Evolutionary conservation across 1,284 basidiomycete species (phyloP).

Genomic region (Stygiomarasmius scandens): DNA sequence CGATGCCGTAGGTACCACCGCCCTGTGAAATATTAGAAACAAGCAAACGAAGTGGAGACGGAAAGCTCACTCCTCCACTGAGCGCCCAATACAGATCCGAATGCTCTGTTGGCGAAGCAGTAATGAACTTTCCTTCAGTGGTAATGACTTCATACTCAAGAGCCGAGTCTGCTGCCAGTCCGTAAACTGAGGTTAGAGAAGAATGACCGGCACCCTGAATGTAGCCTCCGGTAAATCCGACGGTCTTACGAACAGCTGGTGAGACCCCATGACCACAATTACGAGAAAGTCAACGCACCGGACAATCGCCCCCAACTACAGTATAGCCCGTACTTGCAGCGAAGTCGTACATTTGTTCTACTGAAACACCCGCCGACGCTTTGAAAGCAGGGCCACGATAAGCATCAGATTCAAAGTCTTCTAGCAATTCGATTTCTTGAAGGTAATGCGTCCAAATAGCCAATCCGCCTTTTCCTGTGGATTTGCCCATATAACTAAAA

Average conservation of each 20-base stretch:
- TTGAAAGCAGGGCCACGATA: constrained; percentile 21
- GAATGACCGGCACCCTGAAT: constrained; percentile 25
- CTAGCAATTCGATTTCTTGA: constrained; percentile 16
- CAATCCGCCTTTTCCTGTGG: constrained; percentile 20
- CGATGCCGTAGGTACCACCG: constrained; percentile 22
- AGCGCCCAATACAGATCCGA: constrained; percentile 22
- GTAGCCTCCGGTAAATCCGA: constrained; percentile 29
- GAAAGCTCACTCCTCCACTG: constrained; percentile 19
- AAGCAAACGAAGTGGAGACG: not conserved
- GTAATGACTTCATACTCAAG: constrained; percentile 26
- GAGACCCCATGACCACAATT: not conserved
- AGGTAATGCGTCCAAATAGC: constrained; percentile 26
- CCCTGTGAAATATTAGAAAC: constrained; percentile 12
- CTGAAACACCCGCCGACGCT: constrained; percentile 18
- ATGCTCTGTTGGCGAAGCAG: constrained; percentile 20
- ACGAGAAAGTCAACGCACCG: constrained; percentile 17
- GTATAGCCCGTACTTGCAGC: constrained; percentile 16
- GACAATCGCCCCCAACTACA: constrained; percentile 27
- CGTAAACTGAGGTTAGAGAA: constrained; percentile 18
- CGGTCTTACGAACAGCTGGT: constrained; percentile 19
- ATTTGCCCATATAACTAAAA: constrained; percentile 24
- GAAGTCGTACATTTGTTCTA: constrained; percentile 16
- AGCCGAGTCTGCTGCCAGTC: constrained; percentile 27
- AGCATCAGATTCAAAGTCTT: constrained; percentile 3
- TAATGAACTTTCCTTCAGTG: constrained; percentile 18